Percentiles rank a stretch among this genome's conserved stretches.
phyloP scores from a whole-genome alignment of 352 stramenopile species.

The Phytopythium montanum region DNA sequence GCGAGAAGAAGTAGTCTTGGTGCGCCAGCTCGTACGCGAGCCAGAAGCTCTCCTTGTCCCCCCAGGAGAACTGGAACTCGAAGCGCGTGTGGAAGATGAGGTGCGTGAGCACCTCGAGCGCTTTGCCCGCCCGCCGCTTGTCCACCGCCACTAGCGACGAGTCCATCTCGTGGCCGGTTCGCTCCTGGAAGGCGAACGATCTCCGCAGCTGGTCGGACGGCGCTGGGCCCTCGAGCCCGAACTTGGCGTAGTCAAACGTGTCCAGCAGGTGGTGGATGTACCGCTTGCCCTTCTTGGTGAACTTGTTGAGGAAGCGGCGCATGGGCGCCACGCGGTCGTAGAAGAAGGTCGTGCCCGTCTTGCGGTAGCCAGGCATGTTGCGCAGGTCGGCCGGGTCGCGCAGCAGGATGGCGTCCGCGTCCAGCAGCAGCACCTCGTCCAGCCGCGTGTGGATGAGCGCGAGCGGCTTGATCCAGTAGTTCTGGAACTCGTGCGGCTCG shows the following conservation, averaged over 20 bases:
- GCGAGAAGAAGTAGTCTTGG: slow-evolving; percentile 50
- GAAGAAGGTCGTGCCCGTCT: slow-evolving; percentile 42
- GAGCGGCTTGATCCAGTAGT: slow-evolving; percentile 62
- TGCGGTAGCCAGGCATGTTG: slow-evolving; percentile 28
- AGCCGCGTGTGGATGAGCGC: slow-evolving; percentile 49
- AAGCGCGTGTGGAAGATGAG: slow-evolving; percentile 42
- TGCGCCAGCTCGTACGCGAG: slow-evolving; percentile 49
- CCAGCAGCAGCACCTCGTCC: slow-evolving; percentile 43
- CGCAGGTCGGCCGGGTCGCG: slow-evolving; percentile 33
- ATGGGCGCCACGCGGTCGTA: slow-evolving; percentile 51
- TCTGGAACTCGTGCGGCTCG: slow-evolving; percentile 34
- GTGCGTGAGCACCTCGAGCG: slow-evolving; percentile 36
- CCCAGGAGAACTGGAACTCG: slow-evolving; percentile 44
- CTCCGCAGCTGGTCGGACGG: slow-evolving; percentile 37
- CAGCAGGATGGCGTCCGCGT: slow-evolving; percentile 51
- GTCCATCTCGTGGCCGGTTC: slow-evolving; percentile 49
- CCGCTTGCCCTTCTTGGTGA: slow-evolving; percentile 24
- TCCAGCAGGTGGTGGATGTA: slow-evolving; percentile 35
- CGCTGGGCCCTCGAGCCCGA: slow-evolving; percentile 19
- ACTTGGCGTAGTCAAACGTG: slow-evolving; percentile 41
- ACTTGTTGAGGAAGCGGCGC: slow-evolving; percentile 26
- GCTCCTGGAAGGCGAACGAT: slow-evolving; percentile 32
- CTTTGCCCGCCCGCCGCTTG: slow-evolving; percentile 30
- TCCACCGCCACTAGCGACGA: slow-evolving; percentile 55
- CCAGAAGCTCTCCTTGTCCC: slow-evolving; percentile 51